Conservation (phyloP, 1,139 yeast species). For the Maudiozyma humilis region DNA sequence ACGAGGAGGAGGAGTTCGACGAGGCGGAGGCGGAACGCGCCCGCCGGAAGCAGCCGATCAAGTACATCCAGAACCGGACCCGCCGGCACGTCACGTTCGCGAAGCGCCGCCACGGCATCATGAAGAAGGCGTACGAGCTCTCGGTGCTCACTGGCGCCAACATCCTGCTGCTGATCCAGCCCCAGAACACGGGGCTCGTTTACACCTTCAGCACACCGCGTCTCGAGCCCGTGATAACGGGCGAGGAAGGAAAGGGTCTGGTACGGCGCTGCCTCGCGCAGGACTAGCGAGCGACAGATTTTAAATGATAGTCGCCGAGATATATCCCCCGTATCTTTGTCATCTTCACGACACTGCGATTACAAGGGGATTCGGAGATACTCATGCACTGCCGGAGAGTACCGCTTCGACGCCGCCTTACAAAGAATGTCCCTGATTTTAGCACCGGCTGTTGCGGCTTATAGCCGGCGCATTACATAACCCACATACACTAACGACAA, state of each 20-base stretch:
- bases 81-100: conserved; percentile 96
- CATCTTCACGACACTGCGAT: no score
- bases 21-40: conserved; percentile 5
- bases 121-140: conserved; percentile 97
- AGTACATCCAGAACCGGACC: conserved; percentile 91
- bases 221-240: conserved; percentile 91
- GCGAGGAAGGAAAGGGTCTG: conserved; percentile 91
- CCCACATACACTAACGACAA: no score
- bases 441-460: no score
- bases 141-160: conserved; percentile 95
- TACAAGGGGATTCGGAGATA: no score
- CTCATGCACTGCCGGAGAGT: no score
- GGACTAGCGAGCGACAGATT: conserved; percentile 37
- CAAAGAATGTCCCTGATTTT: no score
- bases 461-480: no score
- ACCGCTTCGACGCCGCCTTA: no score
- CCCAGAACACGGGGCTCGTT: conserved; percentile 85
- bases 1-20: conserved; percentile 6
- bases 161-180: conserved; percentile 82
- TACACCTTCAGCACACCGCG: conserved; percentile 98
- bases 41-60: conserved; percentile 90
- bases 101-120: conserved; percentile 95
- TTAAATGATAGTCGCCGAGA: background rate
- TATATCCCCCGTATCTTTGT: background rate
- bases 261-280: conserved; percentile 77